Conservation (phyloP, 2,329 filamentous ascomycete species). For the Aschersonia sp. region DNA sequence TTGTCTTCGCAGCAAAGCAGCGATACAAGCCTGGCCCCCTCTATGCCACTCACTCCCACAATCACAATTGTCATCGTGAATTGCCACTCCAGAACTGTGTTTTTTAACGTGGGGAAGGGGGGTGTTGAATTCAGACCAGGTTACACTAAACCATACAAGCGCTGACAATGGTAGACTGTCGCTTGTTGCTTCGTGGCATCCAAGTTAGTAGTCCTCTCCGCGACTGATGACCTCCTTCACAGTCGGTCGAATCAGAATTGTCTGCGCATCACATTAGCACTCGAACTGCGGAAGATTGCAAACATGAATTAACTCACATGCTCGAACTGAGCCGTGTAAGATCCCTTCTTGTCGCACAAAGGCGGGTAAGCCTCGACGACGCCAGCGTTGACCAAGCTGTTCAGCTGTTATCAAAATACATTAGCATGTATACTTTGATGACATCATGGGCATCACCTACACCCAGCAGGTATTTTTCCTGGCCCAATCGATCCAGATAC, state of each 20-base stretch:
- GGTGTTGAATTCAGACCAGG: no score
- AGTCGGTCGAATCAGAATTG: conserved; percentile 61
- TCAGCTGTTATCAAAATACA: conserved; percentile 39
- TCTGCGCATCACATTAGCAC: conserved; percentile 26
- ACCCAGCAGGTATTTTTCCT: conserved; percentile 86
- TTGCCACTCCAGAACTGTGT: no score
- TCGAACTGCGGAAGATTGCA: neutral
- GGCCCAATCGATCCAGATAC: conserved; percentile 83
- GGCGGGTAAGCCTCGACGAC: conserved; percentile 88
- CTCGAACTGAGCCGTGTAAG: conserved; percentile 88
- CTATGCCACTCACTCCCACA: no score
- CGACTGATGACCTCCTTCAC: conserved; percentile 82
- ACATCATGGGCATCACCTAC: conserved; percentile 29
- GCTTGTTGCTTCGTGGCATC: no score
- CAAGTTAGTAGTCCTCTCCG: conserved; percentile 62
- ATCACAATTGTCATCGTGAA: no score
- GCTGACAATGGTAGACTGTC: no score
- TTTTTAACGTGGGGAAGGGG: no score
- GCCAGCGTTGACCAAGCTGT: conserved; percentile 68
- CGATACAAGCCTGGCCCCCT: no score
- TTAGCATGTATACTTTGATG: neutral
- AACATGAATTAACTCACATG: conserved; percentile 49
- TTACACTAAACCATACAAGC: no score
- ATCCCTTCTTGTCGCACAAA: conserved; percentile 82
- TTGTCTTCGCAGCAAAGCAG: no score